Conservation (phyloP, 257 asterid species). For the Solanum appendiculatum region DNA sequence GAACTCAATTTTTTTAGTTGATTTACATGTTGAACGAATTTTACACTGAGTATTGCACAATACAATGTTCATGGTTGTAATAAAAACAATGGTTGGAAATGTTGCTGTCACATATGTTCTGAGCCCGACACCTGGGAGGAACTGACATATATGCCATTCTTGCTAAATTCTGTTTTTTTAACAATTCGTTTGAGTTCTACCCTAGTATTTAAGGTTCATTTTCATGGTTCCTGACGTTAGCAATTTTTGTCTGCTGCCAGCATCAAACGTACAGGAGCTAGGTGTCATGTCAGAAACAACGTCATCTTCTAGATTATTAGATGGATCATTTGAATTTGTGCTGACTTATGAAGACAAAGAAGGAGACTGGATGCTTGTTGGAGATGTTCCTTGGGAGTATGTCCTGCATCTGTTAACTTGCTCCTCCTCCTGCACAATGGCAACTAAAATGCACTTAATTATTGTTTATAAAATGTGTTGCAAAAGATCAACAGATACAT, state of each 20-base stretch:
- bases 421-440: not conserved
- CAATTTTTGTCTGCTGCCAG: constrained; percentile 15
- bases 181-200: not conserved
- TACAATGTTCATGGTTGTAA: not conserved
- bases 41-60: not conserved
- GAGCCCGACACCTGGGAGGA: not conserved
- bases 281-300: constrained; percentile 15
- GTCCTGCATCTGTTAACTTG: constrained; percentile 5
- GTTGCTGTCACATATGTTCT: not conserved
- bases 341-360: constrained; percentile 91
- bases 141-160: not conserved
- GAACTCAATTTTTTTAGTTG: not conserved
- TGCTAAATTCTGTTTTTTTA: not conserved
- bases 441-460: not conserved
- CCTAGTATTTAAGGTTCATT: not conserved
- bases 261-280: constrained; percentile 35
- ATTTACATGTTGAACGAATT: not conserved
- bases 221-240: not conserved
- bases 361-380: constrained; percentile 94
- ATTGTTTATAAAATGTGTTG: not conserved
- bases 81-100: not conserved
- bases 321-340: constrained; percentile 60
- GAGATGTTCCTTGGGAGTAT: constrained; percentile 94
- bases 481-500: not conserved
- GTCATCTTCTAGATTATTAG: constrained; percentile 37